Base-by-base conservation (phyloP, 495 filamentous ascomycete genomes). In the Pyrenula massariospora region DNA sequence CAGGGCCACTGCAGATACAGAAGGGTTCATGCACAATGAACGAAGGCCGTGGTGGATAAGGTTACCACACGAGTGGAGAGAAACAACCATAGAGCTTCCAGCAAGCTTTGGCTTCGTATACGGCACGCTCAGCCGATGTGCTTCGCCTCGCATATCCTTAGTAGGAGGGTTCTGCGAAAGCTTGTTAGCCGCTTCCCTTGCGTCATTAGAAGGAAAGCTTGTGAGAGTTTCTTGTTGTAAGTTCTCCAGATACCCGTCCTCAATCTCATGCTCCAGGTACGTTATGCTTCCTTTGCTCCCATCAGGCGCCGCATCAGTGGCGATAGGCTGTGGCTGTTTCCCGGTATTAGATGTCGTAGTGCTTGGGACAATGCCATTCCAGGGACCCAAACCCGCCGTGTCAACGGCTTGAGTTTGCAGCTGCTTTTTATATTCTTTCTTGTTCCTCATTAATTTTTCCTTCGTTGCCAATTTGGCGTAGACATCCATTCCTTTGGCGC, bases 11-110 rank as follows among this genome's bases (percentile, higher is more conserved):
- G 89, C 90, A 19, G 84, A 80, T 54, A 97, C 88, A 24, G 81
- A 77, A 1, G 90, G 87, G 63, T 95, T 96, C 36, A 89, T 64
- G 19, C 8, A 21, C 49, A 98, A 76, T 2, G 93, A 93, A 3
- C 88, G 85, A 48, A 98, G 83, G 1, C 88, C 93, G 64, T 95
- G 91, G 63, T 98, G 93, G n/a, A 92, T 81, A 12, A 98, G 83
- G 63, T 96, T 97, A 55, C 93, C 93, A 68, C 93, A 98, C 20
- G 91, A 96, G 67, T 98, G 93, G 52, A 98, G 86, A 0, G 93
- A 97, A 1, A 96, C 84, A 22, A 94, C 85, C 83, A 96, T 88
- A 5, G 31, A 42, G 8, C 5, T 15, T 5, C 31, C 15, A n/a
- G n/a, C n/a, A 25, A 95, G 72, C 25, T 74, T 76, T 2, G 71